Base-by-base conservation (phyloP, 495 filamentous ascomycete species). In the Penicillium turbatum region DNA sequence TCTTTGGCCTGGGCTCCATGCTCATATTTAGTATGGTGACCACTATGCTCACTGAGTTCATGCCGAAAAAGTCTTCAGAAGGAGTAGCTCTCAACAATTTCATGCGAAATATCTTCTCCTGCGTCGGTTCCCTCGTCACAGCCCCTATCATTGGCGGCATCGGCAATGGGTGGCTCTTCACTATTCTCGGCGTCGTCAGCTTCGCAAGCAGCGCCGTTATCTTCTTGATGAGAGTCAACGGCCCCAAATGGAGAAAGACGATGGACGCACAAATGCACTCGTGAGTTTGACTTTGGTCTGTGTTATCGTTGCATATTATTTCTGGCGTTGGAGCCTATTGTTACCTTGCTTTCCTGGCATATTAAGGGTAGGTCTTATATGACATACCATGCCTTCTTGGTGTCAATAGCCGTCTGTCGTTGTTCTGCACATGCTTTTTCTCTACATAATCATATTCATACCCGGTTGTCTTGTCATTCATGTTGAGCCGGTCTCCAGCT, bases 161-260 rank as follows among this genome's bases (percentile, higher is more conserved):
- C 55, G 92, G 92, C 4, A 86, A 89, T 60, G 92, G 92, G 0
- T 96, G 91, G 90, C 59, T 96, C 32, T 89, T 90, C 57, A 96
- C 92, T 3, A 86, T 86, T 29, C 56, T 97, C 0, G 87, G 84
- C 0, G 48, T 89, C 16, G 74, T 90, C 45, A 76, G 81, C 6
- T 78, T 86, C 58, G 53, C 63, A 13, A 72, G 71, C 45, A 77
- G 75, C 46, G 48, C 69, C 9, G 82, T 85, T 12, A 79, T 96
- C 21, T 82, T 80, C 71, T 69, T 78, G 4, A 86, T 96, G 76
- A 80, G 76, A 67, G 74, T 73, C 41, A 87, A 72, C 53, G 86
- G 84, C 0, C 75, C 80, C 15, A 69, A 69, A 37, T 93, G 90
- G 90, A 77, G 89, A 65, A 61, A 74, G 57, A 68, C 63, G 42